Evolutionary conservation across 2,329 filamentous ascomycete genomes (phyloP), one percentile per base, ranked within the genome.

Genomic region (Fusarium circinatum): DNA sequence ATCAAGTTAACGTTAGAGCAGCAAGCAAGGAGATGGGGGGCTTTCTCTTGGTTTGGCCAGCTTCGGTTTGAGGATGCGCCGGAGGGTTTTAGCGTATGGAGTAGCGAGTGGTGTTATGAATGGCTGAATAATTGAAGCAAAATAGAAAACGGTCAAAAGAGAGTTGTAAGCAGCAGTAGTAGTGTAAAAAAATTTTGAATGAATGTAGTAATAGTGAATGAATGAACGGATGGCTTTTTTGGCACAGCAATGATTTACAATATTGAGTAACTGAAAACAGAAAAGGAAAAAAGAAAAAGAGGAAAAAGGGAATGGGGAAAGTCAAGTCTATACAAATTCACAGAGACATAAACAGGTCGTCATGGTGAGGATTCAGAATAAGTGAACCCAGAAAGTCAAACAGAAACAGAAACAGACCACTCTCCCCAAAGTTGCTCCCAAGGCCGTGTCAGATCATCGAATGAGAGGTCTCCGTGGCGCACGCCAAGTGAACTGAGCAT

Each of bases 401-500:
- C 42, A 66, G 36, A 32, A 48, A 69, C 30, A 34, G 57, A 55
- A 32, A 42, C 58, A 42, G 58, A 15, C 51, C 45, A 67, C 39
- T 55, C 49, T 58, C 68, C 32, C n/a, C 47, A 52, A 41, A 17
- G 24, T 38, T 38, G 22, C 34, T 63, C 72, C 64, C 60, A 69
- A 64, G 65, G 64, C 13, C 39, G 55, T 51, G 65, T 75, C 73
- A 75, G 73, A 75, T 75, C 73, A 75, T 71, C 73, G 67, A 74
- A 75, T 75, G 65, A 65, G 44, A 70, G 38, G 26, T 24, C 17
- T 20, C 44, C 38, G 51, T 69, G 65, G 65, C 51, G 51, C 58
- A 57, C 56, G 65, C 66, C 66, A 69, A 68, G 42, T 60, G 39
- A 64, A 69, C 64, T 36, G 47, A 41, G 38, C 70, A 73, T 73